Evolutionary conservation across 2,329 filamentous ascomycete genomes (phyloP).

Genomic region (Fusarium sp.): DNA sequence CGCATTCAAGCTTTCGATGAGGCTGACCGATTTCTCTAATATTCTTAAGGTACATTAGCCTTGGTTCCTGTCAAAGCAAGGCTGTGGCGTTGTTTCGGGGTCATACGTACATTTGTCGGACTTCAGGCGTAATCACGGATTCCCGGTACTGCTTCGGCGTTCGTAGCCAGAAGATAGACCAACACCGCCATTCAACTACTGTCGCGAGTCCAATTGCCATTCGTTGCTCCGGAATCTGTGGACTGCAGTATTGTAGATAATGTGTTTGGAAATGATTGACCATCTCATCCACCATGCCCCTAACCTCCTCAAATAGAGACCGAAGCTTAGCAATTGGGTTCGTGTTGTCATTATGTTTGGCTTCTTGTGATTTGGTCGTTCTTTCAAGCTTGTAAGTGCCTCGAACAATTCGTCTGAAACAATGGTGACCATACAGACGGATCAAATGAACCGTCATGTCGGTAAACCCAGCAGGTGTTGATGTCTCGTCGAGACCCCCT

Average conservation of each 20-base stretch:
- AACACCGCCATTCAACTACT: not conserved
- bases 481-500: not conserved
- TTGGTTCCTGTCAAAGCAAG: no score
- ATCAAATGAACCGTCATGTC: constrained; percentile 6
- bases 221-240: not conserved
- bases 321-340: not conserved
- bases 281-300: not conserved
- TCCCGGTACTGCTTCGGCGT: not conserved
- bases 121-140: not conserved
- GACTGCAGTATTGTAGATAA: not conserved
- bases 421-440: not conserved
- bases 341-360: rapidly evolving
- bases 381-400: constrained; percentile 1
- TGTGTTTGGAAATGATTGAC: not conserved
- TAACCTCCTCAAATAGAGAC: constrained; percentile 1
- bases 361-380: not conserved
- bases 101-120: not conserved
- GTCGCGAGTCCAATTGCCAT: not conserved
- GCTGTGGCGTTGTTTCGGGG: rapidly evolving
- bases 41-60: not conserved
- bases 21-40: not conserved
- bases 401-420: not conserved
- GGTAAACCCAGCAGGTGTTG: not conserved
- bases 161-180: constrained; percentile 6
- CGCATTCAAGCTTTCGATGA: not conserved